Evolutionary conservation across 2,329 filamentous ascomycete species (phyloP), one percentile per base, ranked within the genome.

Genomic region (Diaporthe capsici): DNA sequence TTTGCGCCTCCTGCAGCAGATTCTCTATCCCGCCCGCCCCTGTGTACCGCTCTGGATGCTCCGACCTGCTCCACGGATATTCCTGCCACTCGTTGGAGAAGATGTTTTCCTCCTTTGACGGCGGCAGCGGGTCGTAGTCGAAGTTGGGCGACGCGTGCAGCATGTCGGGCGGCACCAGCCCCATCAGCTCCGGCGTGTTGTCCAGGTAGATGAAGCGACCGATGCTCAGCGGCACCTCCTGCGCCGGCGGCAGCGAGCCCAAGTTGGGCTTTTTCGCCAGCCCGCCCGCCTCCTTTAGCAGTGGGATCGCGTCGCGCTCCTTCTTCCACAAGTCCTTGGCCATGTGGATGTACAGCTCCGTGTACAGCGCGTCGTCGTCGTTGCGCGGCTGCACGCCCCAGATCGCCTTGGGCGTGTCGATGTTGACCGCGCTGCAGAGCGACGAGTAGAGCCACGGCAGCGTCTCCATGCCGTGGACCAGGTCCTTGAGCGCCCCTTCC

Each of bases 311-410:
- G 44, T 72, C 75, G 80, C 95, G 92, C 0, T 94, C 89, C 5
- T 92, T 95, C 81, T 95, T 95, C 96, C 96, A 98, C 4, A 98
- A 86, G 79, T 96, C 94, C 81, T 95, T 96, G 6, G 94, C 90
- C 60, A 94, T 91, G 74, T 91, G 88, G 39, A 95, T 88, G 81
- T 98, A 98, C 3, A 98, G 88, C 80, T 94, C 91, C 6, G 92
- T 91, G 80, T 95, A 90, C 51, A 98, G 89, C 73, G 90, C 88
- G 78, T 95, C 90, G 61, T 92, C 88, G 17, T 90, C 87, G 42
- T 91, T 90, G 0, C 92, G 89, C 7, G 94, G 91, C 80, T 91
- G 89, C 76, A 92, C 90, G 71, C 94, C 96, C 96, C 97, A 98
- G 44, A 98, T 90, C 0, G 92, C 90, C 47, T 92, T 92, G 1